phyloP scores from a whole-genome alignment of 2,329 filamentous ascomycete genomes.

The Ceratocystis cubensis region DNA sequence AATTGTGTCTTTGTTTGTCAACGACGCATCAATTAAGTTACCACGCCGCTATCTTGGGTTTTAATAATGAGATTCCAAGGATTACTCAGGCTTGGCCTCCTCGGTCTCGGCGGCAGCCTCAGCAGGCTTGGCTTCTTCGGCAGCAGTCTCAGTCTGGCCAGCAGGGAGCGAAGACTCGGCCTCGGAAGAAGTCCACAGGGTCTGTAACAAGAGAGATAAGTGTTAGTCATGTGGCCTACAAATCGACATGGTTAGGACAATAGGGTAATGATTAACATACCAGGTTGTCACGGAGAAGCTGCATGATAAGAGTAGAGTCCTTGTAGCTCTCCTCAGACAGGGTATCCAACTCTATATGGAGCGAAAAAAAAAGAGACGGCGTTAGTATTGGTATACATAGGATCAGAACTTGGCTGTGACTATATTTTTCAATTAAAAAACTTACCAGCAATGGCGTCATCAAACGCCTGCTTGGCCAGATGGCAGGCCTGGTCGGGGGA shows the following conservation, averaged over 20 bases:
- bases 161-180: conserved; percentile 61
- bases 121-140: conserved; percentile 38
- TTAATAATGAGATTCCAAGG: conserved; percentile 32
- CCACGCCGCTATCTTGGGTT: conserved; percentile 29
- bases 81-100: conserved; percentile 60
- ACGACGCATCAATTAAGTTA: conserved; percentile 24
- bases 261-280: conserved; percentile 38
- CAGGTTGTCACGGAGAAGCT: conserved; percentile 92
- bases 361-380: neutral
- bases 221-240: conserved; percentile 26
- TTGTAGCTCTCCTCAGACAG: conserved; percentile 98
- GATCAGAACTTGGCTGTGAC: neutral
- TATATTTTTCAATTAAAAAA: conserved; percentile 5
- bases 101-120: conserved; percentile 41
- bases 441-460: conserved; percentile 79
- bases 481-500: conserved; percentile 96
- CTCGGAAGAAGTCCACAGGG: conserved; percentile 98
- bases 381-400: conserved; percentile 24
- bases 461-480: conserved; percentile 96
- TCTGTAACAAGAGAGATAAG: conserved; percentile 40
- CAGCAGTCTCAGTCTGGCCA: conserved; percentile 37
- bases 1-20: conserved; percentile 1
- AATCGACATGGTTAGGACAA: neutral
- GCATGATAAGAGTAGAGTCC: conserved; percentile 97
- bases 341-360: conserved; percentile 69